Percentiles rank a stretch among this genome's conserved stretches.
phyloP scores from a whole-genome alignment of 257 asterid genomes.

The Echium plantagineum region DNA sequence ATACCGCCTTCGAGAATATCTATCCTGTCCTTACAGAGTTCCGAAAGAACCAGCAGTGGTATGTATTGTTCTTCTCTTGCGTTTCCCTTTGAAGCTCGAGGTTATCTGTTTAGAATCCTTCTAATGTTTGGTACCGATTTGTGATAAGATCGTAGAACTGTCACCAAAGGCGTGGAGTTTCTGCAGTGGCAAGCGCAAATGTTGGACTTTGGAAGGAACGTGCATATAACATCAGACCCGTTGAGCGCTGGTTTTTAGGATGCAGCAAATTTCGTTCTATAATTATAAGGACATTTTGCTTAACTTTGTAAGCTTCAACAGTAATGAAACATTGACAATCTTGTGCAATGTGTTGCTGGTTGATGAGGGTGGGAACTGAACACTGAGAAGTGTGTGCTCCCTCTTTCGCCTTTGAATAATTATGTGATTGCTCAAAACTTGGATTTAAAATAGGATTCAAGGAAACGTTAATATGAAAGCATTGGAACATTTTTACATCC shows the following conservation, averaged over 20 bases:
- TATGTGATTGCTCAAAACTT: not conserved
- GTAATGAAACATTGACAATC: not conserved
- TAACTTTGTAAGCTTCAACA: not conserved
- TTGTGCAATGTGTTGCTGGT: not conserved
- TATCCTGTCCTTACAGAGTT: constrained; percentile 19
- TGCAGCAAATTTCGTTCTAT: not conserved
- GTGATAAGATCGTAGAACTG: not conserved
- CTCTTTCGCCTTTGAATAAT: too few species aligned
- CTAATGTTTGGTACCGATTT: not conserved
- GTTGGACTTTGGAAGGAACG: not conserved
- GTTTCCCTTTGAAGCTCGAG: not conserved
- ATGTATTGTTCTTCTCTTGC: not conserved
- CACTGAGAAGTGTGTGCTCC: not conserved
- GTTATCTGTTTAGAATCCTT: not conserved
- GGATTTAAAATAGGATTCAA: too few species aligned
- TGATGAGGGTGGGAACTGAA: too few species aligned
- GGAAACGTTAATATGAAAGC: too few species aligned
- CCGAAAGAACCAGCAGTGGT: constrained; percentile 17
- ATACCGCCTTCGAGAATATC: constrained; percentile 20
- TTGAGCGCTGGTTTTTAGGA: not conserved
- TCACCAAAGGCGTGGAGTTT: not conserved
- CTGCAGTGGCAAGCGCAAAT: not conserved
- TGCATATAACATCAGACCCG: not conserved
- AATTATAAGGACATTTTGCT: not conserved
- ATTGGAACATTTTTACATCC: too few species aligned